Base-by-base conservation (phyloP, 2,329 filamentous ascomycete genomes). In the Periconia sp. region DNA sequence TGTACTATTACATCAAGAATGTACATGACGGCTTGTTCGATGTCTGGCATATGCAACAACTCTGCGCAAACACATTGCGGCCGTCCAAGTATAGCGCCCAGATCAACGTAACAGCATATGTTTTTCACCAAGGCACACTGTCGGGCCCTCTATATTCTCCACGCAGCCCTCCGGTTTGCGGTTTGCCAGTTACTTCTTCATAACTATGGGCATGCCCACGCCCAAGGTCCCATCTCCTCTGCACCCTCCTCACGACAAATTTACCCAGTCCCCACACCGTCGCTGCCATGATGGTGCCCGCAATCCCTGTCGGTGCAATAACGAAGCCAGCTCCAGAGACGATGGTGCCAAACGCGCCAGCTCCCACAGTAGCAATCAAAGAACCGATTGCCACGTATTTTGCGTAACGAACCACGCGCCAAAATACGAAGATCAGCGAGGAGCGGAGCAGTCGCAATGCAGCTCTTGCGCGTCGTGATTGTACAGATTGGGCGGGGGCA, bases 321-420 rank as follows among this genome's bases (percentile, higher is more conserved):
- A 78, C 64, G 50, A 77, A 78, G 2, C 70, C 74, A 9, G 70
- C 73, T 6, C 75, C 75, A 30, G 68, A 72, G 2, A 71, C 62
- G 6, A 76, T 55, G 1, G 66, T 68, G 1, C 74, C 74, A 18
- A 75, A 63, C 13, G 64, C 74, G 3, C 75, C 48, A 54, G 64
- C 74, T 1, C 70, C 70, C n/a, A 77, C 56, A 0, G 75, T 74
- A 1, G 75, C 74, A 0, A 73, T 67, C 7, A 74, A 51, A 1
- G 73, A 71, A 2, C 75, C 76, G 31, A 77, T 71, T 2, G 73
- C 73, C 3, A 74, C 74, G 47, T 77, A 78, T 53, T 77, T 78
- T 19, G 74, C 75, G 47, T 76, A 77, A 2, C 75, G 68, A 0
- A 76, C 66, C 0, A 76, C 55, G 18, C 74, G 68, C 75, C 75